Evolutionary conservation across 225 moss, liverwort and hornwort species (phyloP).

Genomic region (Ulota crispa): DNA sequence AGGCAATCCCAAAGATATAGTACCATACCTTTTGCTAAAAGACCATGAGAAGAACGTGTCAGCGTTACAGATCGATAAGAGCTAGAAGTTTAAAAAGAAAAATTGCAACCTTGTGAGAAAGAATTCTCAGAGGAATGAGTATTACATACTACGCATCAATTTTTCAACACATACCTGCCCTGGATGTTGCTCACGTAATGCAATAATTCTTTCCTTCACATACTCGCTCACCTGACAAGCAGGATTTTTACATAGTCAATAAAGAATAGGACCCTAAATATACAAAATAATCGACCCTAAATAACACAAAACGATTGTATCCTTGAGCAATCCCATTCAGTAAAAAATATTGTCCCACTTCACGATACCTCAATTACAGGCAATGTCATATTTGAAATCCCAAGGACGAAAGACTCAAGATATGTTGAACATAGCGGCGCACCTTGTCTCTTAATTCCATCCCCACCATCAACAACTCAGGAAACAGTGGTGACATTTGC

Average conservation of each 20-base stretch:
- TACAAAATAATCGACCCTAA: background rate
- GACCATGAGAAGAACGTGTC: background rate
- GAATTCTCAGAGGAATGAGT: background rate
- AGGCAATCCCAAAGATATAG: background rate
- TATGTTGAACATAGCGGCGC: background rate
- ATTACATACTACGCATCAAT: background rate
- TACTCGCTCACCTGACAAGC: constrained; percentile 84
- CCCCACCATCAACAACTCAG: constrained; percentile 80
- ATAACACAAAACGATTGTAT: background rate
- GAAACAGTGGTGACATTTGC: constrained; percentile 72
- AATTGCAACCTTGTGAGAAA: background rate
- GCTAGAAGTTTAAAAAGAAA: background rate
- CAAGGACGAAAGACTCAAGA: background rate
- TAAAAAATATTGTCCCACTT: background rate
- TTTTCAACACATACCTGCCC: constrained; percentile 60
- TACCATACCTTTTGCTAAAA: constrained; percentile 8
- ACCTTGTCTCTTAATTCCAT: constrained; percentile 99
- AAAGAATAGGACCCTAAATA: background rate
- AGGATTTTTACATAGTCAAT: background rate
- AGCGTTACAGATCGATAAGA: background rate
- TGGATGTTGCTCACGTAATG: constrained; percentile 67
- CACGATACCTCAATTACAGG: background rate
- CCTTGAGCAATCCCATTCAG: background rate
- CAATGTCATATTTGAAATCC: constrained; percentile 1
- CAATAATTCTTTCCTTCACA: constrained; percentile 90